These are phyloP conservation scores for Globisporangium alternatum DNA, from an alignment of 352 stramenopile species.

Conservation along the genomic window DNA sequence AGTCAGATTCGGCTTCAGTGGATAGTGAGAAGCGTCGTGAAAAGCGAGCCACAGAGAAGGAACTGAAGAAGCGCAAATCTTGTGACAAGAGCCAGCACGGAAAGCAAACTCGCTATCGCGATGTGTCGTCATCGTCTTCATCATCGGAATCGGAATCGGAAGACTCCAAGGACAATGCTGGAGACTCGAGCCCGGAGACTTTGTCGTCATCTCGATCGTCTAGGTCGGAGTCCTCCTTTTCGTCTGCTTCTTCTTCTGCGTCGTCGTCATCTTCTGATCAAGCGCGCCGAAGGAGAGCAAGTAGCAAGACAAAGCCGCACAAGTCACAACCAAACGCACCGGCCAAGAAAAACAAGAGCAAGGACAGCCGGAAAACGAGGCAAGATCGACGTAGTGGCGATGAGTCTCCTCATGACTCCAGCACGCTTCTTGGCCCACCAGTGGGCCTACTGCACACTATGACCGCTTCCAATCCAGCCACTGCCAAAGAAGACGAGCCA, in stretches of 20 bases:
- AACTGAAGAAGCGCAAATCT: background rate
- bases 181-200: background rate
- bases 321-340: background rate
- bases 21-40: background rate
- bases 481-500: background rate
- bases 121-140: background rate
- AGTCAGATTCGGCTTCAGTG: background rate
- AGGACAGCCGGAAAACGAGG: background rate
- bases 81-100: background rate
- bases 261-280: background rate
- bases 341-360: background rate
- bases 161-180: background rate
- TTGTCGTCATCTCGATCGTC: constrained; percentile 1
- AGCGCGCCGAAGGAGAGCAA: background rate
- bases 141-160: background rate
- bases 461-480: background rate
- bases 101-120: background rate
- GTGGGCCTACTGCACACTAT: background rate
- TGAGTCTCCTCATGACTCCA: background rate
- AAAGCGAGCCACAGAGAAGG: background rate
- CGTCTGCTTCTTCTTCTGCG: background rate
- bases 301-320: background rate
- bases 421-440: background rate
- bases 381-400: background rate
- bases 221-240: background rate